Conservation (phyloP, 176 grass and related monocot genomes). For the Triticum urartu region DNA sequence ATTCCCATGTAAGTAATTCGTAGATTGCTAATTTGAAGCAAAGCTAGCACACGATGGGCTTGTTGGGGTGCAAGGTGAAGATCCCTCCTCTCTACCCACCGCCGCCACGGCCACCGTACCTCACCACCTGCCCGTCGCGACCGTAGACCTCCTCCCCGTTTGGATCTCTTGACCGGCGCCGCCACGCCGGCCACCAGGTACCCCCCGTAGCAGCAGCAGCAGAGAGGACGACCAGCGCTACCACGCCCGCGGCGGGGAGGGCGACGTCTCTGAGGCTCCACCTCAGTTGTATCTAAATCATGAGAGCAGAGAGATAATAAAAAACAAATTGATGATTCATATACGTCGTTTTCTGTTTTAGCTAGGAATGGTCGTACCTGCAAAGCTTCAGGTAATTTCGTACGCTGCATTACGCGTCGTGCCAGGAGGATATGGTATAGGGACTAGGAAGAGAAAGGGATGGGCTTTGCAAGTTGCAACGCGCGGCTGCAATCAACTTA, state of each 20-base stretch:
- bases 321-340: too few species aligned
- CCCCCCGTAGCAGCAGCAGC: neutral
- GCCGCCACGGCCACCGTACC: neutral
- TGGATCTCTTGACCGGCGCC: conserved; percentile 8
- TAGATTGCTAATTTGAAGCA: neutral
- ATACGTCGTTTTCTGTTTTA: too few species aligned
- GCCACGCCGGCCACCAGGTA: neutral
- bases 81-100: conserved; percentile 24
- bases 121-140: conserved; percentile 23
- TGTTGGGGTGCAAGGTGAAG: conserved; percentile 36
- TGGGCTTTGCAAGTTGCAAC: too few species aligned
- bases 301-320: too few species aligned
- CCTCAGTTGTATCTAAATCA: too few species aligned
- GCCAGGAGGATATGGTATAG: too few species aligned
- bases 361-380: too few species aligned
- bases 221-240: neutral
- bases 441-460: too few species aligned
- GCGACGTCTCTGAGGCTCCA: neutral
- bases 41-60: conserved; percentile 17
- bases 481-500: too few species aligned
- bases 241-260: neutral
- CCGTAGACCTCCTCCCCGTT: conserved; percentile 21
- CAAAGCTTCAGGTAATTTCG: too few species aligned
- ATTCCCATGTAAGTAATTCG: too few species aligned
- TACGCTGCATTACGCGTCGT: too few species aligned